phyloP scores from a whole-genome alignment of 441 rosid genomes.

The Rhodomyrtus psidioides region DNA sequence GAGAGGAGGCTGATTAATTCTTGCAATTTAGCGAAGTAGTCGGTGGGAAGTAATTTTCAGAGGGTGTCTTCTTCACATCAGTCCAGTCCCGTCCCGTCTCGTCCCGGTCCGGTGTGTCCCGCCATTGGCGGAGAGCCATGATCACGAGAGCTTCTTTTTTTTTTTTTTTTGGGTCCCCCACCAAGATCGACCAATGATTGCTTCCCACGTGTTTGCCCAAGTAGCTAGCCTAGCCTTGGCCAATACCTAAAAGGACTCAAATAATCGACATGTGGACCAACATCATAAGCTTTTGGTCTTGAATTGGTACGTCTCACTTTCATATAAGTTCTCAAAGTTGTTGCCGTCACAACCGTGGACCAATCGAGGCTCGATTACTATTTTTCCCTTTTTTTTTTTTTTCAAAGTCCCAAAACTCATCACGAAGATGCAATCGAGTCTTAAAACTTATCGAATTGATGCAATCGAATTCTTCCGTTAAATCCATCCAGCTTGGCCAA shows the following conservation, averaged over 20 bases:
- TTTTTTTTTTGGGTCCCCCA: neutral
- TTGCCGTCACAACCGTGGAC: neutral
- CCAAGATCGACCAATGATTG: neutral
- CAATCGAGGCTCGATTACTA: neutral
- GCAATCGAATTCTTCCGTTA: too few species aligned
- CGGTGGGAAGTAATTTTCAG: neutral
- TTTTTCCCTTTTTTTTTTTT: neutral
- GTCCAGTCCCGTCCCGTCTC: too few species aligned
- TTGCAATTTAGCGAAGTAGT: neutral
- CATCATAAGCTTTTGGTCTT: neutral
- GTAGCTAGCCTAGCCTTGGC: neutral
- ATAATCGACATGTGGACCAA: neutral
- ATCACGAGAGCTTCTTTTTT: neutral
- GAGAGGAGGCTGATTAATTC: neutral
- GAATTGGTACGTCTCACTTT: neutral
- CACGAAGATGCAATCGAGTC: too few species aligned
- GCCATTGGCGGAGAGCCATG: neutral
- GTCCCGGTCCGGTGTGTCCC: neutral
- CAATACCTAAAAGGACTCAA: neutral
- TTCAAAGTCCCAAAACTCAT: too few species aligned
- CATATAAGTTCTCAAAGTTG: neutral
- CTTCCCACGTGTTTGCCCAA: neutral
- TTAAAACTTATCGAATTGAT: too few species aligned
- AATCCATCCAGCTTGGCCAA: too few species aligned
- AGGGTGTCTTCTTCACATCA: neutral